Base-by-base conservation (phyloP, 257 asterid genomes). In the Ilex aquifolium region DNA sequence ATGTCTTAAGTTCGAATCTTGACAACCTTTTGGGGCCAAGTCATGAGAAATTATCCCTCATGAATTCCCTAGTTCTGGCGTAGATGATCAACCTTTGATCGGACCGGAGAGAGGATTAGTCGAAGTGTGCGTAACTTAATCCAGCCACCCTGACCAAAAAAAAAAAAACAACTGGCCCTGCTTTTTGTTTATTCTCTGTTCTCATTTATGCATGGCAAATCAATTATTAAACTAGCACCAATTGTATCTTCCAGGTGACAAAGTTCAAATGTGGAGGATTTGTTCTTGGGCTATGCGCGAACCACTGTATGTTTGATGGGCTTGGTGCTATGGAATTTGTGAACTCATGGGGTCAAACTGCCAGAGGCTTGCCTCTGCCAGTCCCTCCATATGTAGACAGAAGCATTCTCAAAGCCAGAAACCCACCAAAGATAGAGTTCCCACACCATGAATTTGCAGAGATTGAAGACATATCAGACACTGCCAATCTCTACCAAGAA, bases 181-280 rank as follows among this genome's bases (percentile, higher is more conserved):
- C 27, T 21, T 21, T 21, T 21, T 21, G 27, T 21, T 21, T 21
- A 21, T 21, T 21, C 1, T 21, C 27, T 21, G 27, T 21, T 21
- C 27, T 21, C 27, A 21, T 21, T 21, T 21, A 21, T 21, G 27
- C 27, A 21, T 21, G 27, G 27, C 27, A 21, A 21, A 21, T 21
- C 27, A 21, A 36, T 8, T 36, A 36, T 36, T 2, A 36, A 36
- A 36, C 42, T 21, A 36, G 7, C 42, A 36, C 5, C 5, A 36
- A 36, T 53, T 53, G 5, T 53, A 14, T 17, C 30, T 44, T 17
- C 14, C 64, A 69, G 69, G 74, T 69, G 10, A 69, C 74, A 56
- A 62, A 36, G n/a, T 69, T 69, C 46, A 69, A 44, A 63, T 69
- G 74, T 56, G 74, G 74, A 15, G 74, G 74, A 27, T 69, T 69